Base-by-base conservation (phyloP, 257 asterid genomes). In the Echium plantagineum region DNA sequence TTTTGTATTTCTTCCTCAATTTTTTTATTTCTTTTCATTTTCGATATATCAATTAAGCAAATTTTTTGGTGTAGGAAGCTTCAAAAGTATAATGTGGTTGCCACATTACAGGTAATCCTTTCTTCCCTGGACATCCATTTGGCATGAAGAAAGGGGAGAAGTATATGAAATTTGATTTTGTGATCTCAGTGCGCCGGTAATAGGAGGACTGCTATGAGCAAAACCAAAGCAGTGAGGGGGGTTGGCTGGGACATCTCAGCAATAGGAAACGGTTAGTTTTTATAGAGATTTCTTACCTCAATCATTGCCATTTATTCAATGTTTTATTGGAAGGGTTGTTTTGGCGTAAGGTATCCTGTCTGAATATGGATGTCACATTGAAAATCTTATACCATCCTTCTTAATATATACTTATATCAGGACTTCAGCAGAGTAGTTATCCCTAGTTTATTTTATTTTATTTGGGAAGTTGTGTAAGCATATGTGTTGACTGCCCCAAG, bases 191-290 rank as follows among this genome's bases (percentile, higher is more conserved):
- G 98, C 79, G 98, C 98, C 69, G 98, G 96, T 57, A 93, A 89
- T 80, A 86, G 98, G 75, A 85, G 98, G 78, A 93, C 98, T 52
- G 97, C 87, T 26, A 93, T 93, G 98, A 93, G 98, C 83, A 80
- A 83, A 57, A 81, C 69, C 58, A 80, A 81, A 59, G 76, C 64
- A 31, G 98, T 93, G 72, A 93, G 56, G 71, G 98, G 98, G 71
- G 97, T 93, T 78, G 98, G 98, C 51, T 93, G 97, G 98, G 98
- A 84, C 31, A 62, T 81, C 75, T 77, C 94, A 68, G 95, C 97
- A 1, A 58, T 93, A 69, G 97, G 98, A 78, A 93, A 93, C 78
- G 98, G 98, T 89, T 68, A 77, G 89, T 57, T 52, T 52, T 56
- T 35, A 2, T 15, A 24, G 49, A n/a, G 4, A 15, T 54, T 15